Percentiles rank a stretch among this genome's conserved stretches.
phyloP scores from a whole-genome alignment of 768 basidiomycete species.

The Kwoniella europaea region DNA sequence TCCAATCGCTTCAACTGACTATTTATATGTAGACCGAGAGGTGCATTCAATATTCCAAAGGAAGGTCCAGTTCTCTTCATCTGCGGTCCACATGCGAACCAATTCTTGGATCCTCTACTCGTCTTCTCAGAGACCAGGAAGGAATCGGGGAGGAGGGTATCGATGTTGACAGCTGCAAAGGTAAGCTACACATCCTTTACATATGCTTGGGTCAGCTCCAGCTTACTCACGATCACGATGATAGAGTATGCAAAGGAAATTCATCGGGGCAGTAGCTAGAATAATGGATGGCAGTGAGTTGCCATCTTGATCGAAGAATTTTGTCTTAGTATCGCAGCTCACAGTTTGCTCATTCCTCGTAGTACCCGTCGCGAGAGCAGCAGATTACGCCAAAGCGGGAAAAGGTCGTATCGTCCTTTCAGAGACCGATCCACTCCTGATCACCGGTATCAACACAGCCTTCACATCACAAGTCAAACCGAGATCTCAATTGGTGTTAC shows the following conservation, averaged over 20 bases:
- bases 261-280: constrained; percentile 78
- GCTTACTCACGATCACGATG: too few relatives aligned
- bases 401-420: constrained; percentile 74
- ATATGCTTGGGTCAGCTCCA: background rate
- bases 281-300: constrained; percentile 86
- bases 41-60: constrained; percentile 90
- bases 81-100: constrained; percentile 86
- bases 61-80: constrained; percentile 92
- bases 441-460: constrained; percentile 78
- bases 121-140: constrained; percentile 82
- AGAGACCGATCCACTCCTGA: constrained; percentile 74
- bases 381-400: constrained; percentile 79
- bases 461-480: constrained; percentile 74
- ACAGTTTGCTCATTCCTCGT: background rate
- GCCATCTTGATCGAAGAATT: constrained; percentile 4
- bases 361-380: constrained; percentile 94
- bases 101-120: constrained; percentile 93
- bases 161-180: constrained; percentile 85
- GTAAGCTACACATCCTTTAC: constrained; percentile 31
- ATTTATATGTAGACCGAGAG: constrained; percentile 67
- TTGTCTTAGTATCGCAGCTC: background rate
- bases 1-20: background rate
- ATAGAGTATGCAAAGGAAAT: constrained; percentile 74
- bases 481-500: constrained; percentile 64
- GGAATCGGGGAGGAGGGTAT: constrained; percentile 78